Evolutionary conservation across 2,329 filamentous ascomycete species (phyloP).

Genomic region (Aureobasidium pullulans): DNA sequence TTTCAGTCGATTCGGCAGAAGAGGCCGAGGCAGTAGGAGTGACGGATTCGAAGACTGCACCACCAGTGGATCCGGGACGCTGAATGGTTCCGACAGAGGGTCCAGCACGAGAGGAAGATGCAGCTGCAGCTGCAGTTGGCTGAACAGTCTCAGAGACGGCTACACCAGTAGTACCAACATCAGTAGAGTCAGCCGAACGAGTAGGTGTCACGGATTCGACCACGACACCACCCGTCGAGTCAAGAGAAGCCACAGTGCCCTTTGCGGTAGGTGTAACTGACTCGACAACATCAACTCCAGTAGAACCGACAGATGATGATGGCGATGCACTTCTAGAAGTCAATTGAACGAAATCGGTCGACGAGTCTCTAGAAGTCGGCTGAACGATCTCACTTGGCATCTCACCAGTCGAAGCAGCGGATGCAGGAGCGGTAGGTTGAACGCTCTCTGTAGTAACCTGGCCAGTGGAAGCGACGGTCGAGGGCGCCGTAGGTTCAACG

Average conservation of each 20-base stretch:
- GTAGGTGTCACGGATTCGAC: constrained; percentile 9
- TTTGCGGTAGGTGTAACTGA: neutral
- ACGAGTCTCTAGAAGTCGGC: neutral
- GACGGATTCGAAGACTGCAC: neutral
- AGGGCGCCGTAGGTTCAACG: neutral
- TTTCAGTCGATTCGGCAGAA: neutral
- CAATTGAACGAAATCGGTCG: constrained; percentile 3
- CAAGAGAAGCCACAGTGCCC: neutral
- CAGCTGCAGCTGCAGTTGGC: constrained; percentile 8
- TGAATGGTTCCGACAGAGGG: neutral
- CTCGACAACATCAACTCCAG: constrained; percentile 1
- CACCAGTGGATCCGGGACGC: constrained; percentile 5
- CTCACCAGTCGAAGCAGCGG: neutral
- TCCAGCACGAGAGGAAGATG: neutral
- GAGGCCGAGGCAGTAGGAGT: neutral
- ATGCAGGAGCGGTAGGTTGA: constrained; percentile 2
- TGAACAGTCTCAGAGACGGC: neutral
- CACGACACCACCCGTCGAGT: constrained; percentile 1
- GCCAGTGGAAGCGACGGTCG: neutral
- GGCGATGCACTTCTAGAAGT: neutral
- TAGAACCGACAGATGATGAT: neutral
- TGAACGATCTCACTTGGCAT: neutral
- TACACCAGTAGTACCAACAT: neutral
- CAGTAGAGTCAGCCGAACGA: neutral
- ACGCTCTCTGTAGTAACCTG: neutral